phyloP scores from a whole-genome alignment of 306 rosid genomes.

The Myrica gale region DNA sequence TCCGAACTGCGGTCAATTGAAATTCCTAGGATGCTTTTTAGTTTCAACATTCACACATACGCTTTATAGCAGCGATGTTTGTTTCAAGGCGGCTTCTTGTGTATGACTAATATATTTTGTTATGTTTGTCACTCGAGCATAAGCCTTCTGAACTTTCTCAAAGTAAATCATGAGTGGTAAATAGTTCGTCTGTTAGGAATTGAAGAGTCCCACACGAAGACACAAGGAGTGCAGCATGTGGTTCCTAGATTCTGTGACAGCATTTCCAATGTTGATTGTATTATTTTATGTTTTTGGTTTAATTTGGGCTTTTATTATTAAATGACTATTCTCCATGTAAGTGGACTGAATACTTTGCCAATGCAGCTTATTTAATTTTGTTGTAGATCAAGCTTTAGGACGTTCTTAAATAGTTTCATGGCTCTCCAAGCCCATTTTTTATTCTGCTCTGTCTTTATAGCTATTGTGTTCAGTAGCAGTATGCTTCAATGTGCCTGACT shows the following conservation, averaged over 20 bases:
- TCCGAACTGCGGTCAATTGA: too few species aligned
- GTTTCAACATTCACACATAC: too few species aligned
- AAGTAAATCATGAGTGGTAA: too few species aligned
- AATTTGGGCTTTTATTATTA: not conserved
- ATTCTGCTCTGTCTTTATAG: not conserved
- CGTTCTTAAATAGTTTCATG: slow-evolving; percentile 8
- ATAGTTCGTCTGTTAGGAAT: too few species aligned
- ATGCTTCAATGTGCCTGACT: too few species aligned
- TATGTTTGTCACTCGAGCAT: too few species aligned
- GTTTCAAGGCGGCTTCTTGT: not conserved
- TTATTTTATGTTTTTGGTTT: not conserved
- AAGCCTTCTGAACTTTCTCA: too few species aligned
- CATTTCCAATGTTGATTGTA: not conserved
- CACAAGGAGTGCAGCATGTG: too few species aligned
- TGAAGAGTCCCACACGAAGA: too few species aligned
- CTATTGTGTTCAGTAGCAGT: not conserved
- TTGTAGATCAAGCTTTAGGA: not conserved
- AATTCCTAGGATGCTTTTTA: too few species aligned
- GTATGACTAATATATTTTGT: not conserved
- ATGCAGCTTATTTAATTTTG: not conserved
- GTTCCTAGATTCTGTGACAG: not conserved
- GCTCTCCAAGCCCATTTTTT: not conserved
- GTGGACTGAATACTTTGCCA: not conserved
- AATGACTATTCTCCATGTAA: not conserved
- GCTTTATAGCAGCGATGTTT: not conserved